A percentile compares a stretch with the other conserved stretches of the same genome.
Evolutionary conservation across 768 basidiomycete species (phyloP).

Genomic region (Amanita polypyramis): DNA sequence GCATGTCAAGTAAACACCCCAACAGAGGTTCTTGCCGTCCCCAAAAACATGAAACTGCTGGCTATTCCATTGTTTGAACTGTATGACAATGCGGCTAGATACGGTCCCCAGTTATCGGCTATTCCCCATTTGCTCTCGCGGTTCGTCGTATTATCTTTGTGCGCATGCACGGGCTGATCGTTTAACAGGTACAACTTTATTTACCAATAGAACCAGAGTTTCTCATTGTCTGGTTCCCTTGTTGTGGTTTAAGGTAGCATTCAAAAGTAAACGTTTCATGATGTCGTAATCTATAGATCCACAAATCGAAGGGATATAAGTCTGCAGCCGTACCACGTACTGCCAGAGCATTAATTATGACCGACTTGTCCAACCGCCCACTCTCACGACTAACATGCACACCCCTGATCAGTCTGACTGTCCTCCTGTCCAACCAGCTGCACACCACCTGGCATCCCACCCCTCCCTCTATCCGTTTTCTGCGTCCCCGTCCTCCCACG

Average conservation of each 20-base stretch:
- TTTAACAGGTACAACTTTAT: slow-evolving; percentile 73
- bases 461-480: slow-evolving; percentile 28
- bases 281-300: not conserved
- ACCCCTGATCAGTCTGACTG: slow-evolving; percentile 14
- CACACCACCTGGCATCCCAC: slow-evolving; percentile 41
- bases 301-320: not conserved
- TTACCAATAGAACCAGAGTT: slow-evolving; percentile 59
- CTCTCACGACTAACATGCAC: slow-evolving; percentile 17
- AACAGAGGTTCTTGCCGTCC: slow-evolving; percentile 89
- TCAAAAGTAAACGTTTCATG: not conserved
- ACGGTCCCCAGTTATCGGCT: slow-evolving; percentile 90
- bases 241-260: not conserved
- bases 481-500: slow-evolving; percentile 15
- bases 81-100: slow-evolving; percentile 94
- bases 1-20: not conserved
- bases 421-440: slow-evolving; percentile 31
- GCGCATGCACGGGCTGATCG: slow-evolving; percentile 12
- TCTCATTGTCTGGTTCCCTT: not conserved
- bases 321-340: not conserved
- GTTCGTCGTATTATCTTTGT: slow-evolving; percentile 24
- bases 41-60: slow-evolving; percentile 97
- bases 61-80: slow-evolving; percentile 95
- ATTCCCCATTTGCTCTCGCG: slow-evolving; percentile 88
- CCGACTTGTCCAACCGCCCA: not conserved
- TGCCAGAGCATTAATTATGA: slow-evolving; percentile 36